These are phyloP conservation scores for Cryptococcus sp. DNA, from an alignment of 1,284 basidiomycete species.

Conservation along the genomic window DNA sequence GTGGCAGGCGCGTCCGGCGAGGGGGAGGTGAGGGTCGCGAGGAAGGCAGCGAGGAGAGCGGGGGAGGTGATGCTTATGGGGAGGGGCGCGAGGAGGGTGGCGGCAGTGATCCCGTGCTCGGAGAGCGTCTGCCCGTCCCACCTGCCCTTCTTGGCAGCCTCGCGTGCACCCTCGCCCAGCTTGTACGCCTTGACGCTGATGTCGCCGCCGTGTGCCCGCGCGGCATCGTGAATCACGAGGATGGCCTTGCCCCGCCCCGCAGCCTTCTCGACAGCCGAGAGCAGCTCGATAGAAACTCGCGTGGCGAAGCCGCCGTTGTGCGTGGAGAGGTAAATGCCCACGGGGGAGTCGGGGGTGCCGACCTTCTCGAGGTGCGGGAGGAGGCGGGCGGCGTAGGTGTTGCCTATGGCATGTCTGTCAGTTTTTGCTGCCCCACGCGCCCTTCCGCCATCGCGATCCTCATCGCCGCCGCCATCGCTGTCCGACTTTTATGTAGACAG, in stretches of 20 bases:
- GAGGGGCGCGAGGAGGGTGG: constrained; percentile 83
- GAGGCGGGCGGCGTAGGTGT: constrained; percentile 43
- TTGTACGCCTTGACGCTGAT: constrained; percentile 88
- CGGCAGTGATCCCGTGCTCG: constrained; percentile 81
- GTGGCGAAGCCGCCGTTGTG: constrained; percentile 88
- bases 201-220: constrained; percentile 67
- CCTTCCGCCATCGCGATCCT: neutral
- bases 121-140: constrained; percentile 86
- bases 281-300: constrained; percentile 82
- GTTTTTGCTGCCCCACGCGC: neutral
- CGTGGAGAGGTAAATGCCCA: constrained; percentile 94
- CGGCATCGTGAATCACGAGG: constrained; percentile 80
- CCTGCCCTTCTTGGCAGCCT: constrained; percentile 78
- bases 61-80: constrained; percentile 87
- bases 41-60: constrained; percentile 77
- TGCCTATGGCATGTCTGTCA: constrained; percentile 17
- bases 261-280: constrained; percentile 66
- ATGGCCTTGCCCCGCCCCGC: constrained; percentile 68
- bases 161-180: constrained; percentile 76
- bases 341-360: constrained; percentile 87
- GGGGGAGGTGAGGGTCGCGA: constrained; percentile 64
- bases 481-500: neutral
- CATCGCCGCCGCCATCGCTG: neutral
- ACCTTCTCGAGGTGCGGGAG: constrained; percentile 58
- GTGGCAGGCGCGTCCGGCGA: constrained; percentile 42